Percentiles rank a stretch among this genome's conserved stretches.
These are phyloP conservation scores for Zymoseptoria brevis DNA, from an alignment of 2,329 filamentous ascomycete genomes.

Conservation along the genomic window DNA sequence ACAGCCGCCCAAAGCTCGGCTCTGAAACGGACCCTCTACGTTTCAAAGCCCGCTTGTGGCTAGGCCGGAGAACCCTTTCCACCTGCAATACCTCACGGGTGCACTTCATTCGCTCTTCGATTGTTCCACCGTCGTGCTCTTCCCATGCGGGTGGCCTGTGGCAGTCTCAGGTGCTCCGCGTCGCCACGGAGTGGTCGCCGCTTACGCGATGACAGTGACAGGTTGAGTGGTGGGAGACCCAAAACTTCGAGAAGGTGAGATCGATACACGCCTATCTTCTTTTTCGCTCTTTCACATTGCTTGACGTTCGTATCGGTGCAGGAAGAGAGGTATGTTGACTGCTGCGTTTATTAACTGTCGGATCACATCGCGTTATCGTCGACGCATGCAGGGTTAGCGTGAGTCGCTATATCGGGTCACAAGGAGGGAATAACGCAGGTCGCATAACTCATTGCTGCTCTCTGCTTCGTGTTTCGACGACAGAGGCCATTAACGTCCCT, in stretches of 20 bases:
- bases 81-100: background rate
- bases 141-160: background rate
- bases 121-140: background rate
- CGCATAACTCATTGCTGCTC: background rate
- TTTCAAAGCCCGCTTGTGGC: background rate
- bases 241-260: background rate
- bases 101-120: background rate
- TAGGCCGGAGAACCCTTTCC: background rate
- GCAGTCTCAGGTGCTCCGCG: background rate
- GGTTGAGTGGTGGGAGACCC: background rate
- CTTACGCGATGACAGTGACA: background rate
- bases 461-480: background rate
- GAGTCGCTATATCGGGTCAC: background rate
- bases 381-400: background rate
- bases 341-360: background rate
- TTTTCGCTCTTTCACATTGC: background rate
- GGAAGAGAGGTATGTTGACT: background rate
- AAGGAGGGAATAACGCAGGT: background rate
- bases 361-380: background rate
- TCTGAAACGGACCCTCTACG: background rate
- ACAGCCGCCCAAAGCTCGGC: background rate
- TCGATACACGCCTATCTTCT: background rate
- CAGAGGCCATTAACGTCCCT: too few relatives aligned
- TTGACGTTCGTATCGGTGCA: background rate
- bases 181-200: background rate